Evolutionary conservation across 305 asterid species (phyloP).

Genomic region (Withania somnifera): DNA sequence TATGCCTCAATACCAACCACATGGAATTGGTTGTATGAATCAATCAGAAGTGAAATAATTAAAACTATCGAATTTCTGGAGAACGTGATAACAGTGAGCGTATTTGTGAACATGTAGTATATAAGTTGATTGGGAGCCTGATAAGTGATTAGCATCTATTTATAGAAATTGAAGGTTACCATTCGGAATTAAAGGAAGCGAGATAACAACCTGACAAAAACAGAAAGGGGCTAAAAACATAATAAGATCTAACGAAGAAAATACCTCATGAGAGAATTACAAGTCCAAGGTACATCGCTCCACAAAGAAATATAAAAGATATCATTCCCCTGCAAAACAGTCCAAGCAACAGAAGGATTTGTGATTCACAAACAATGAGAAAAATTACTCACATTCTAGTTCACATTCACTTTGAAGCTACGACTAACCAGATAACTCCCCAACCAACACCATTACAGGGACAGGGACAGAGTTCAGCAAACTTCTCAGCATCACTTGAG

Average conservation of each 20-base stretch:
- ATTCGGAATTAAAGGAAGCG: neutral
- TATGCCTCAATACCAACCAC: neutral
- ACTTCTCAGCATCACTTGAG: conserved; percentile 97
- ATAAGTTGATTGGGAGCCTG: neutral
- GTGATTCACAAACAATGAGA: neutral
- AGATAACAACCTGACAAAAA: neutral
- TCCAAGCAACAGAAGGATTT: neutral
- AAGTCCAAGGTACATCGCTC: conserved; percentile 81
- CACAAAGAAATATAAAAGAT: conserved; percentile 67
- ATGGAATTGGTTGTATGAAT: neutral
- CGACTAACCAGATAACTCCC: conserved; percentile 84
- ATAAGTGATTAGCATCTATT: neutral
- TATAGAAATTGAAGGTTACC: neutral
- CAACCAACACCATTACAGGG: conserved; percentile 86
- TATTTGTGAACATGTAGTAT: neutral
- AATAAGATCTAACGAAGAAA: neutral
- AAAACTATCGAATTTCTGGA: neutral
- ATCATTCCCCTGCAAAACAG: conserved; percentile 74
- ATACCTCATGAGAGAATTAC: conserved; percentile 81
- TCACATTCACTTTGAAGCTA: neutral
- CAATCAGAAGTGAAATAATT: neutral
- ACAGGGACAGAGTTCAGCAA: conserved; percentile 96
- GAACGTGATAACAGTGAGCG: neutral
- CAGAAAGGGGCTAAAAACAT: conserved; percentile 24
- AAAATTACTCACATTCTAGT: neutral